Evolutionary conservation across 108 stramenopile species (phyloP), one percentile per base, ranked within the genome.

Genomic region (Cyclotella distinguenda): DNA sequence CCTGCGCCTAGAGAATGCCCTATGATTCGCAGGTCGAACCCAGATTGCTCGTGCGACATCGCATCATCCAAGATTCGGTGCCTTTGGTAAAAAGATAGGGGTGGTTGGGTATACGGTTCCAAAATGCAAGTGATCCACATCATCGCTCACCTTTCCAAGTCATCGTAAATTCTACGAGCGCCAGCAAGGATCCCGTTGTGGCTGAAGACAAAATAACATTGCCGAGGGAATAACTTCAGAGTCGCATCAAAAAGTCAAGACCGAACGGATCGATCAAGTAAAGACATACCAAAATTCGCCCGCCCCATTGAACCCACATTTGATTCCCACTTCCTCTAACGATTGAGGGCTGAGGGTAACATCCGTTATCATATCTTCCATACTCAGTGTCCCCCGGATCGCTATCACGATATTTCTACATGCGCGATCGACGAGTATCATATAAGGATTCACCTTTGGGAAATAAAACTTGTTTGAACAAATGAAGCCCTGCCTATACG

Each of bases 1-100:
- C 89, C 96, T 6, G 92, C 98, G 25, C 98, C 98, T 18, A 99
- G 78, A 15, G 78, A 81, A 49, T 99, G 98, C 23, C 98, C 98
- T 0, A 91, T 88, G 5, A 97, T 60, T 30, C 90, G 86, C 0
- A 99, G 66, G 19, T 80, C 34, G 31, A 90, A 94, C 6, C 76
- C 66, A 23, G 83, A 79, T 82, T 65, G 88, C 12, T 57, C 79
- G 59, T 50, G 63, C 25, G 42, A 72, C 55, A 90, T 54, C 9
- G 92, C 70, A 22, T 59, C 42, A 6, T 88, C 74, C 50, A 95
- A 58, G 7, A 84, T 63, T 38, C 70, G 62, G 58, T 89, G 87
- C 32, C 74, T 66, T 18, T 16, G 21, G 40, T 21, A 25, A 44
- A 44, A 69, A 68, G 40, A 64, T 6, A 11, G 26, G 10, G 19